Conservation (phyloP, 2,329 filamentous ascomycete species). For the Cadophora malorum region DNA sequence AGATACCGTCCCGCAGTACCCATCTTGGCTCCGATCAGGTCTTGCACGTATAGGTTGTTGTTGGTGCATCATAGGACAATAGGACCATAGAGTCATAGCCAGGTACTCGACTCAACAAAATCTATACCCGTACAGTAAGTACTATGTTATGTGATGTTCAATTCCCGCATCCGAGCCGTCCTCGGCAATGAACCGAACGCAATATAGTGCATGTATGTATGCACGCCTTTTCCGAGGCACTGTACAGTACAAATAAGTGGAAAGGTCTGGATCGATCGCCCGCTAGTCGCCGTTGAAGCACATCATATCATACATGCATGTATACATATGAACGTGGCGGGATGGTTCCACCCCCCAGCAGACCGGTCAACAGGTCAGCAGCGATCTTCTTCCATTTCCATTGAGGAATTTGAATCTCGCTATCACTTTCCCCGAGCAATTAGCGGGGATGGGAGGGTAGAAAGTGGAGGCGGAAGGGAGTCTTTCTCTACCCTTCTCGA, state of each 20-base stretch:
- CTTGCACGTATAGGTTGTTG: background rate
- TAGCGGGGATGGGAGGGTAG: background rate
- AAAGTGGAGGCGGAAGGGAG: background rate
- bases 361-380: background rate
- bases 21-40: background rate
- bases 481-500: background rate
- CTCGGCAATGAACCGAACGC: slow-evolving; percentile 3
- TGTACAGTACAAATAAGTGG: background rate
- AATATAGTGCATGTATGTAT: too few species aligned
- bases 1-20: slow-evolving; percentile 7
- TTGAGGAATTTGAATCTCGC: slow-evolving; percentile 1
- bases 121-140: background rate
- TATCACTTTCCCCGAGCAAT: background rate
- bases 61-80: slow-evolving; percentile 5
- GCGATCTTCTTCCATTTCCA: background rate
- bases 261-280: background rate
- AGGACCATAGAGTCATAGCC: background rate
- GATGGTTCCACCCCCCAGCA: background rate
- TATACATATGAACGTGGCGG: background rate
- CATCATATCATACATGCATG: background rate
- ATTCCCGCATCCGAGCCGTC: slow-evolving; percentile 9
- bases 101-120: background rate
- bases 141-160: background rate
- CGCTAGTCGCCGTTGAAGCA: background rate
- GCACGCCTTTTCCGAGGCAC: background rate